Evolutionary conservation across 768 basidiomycete genomes (phyloP).

Genomic region (Fibroporia radiculosa): DNA sequence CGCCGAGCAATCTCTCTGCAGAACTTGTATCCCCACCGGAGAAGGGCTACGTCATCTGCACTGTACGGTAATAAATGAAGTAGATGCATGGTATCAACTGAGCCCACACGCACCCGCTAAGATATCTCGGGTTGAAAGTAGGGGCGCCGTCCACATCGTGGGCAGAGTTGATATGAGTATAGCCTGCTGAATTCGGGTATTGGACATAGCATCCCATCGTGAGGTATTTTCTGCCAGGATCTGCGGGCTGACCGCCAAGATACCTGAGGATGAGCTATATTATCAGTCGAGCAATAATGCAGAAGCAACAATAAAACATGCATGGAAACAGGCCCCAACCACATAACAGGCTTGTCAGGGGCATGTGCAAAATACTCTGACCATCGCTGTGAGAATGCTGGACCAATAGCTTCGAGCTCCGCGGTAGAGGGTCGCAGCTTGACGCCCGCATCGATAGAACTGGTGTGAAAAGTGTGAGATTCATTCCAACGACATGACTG

Average conservation of each 20-base stretch:
- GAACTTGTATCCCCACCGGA: slow-evolving; percentile 49
- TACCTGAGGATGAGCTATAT: slow-evolving; percentile 14
- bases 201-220: slow-evolving; percentile 22
- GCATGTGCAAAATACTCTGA: slow-evolving; percentile 37
- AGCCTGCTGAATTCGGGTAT: slow-evolving; percentile 43
- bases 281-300: background rate
- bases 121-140: slow-evolving; percentile 39
- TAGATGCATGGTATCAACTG: too few relatives aligned
- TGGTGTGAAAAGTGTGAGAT: slow-evolving; percentile 21
- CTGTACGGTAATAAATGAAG: too few relatives aligned
- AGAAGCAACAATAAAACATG: slow-evolving; percentile 18
- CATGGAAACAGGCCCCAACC: slow-evolving; percentile 35
- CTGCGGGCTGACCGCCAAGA: slow-evolving; percentile 11
- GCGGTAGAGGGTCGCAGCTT: slow-evolving; percentile 46
- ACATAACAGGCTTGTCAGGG: slow-evolving; percentile 49
- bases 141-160: slow-evolving; percentile 32
- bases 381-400: slow-evolving; percentile 43
- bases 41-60: slow-evolving; percentile 26
- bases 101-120: slow-evolving; percentile 39
- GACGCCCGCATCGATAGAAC: slow-evolving; percentile 46
- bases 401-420: slow-evolving; percentile 41
- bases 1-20: slow-evolving; percentile 46
- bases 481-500: too few relatives aligned
- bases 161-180: slow-evolving; percentile 39
- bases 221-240: slow-evolving; percentile 22